Evolutionary conservation across 148 eudicot genomes (phyloP), one percentile per base, ranked within the genome.

Genomic region (Rhododendron ferrugineum): DNA sequence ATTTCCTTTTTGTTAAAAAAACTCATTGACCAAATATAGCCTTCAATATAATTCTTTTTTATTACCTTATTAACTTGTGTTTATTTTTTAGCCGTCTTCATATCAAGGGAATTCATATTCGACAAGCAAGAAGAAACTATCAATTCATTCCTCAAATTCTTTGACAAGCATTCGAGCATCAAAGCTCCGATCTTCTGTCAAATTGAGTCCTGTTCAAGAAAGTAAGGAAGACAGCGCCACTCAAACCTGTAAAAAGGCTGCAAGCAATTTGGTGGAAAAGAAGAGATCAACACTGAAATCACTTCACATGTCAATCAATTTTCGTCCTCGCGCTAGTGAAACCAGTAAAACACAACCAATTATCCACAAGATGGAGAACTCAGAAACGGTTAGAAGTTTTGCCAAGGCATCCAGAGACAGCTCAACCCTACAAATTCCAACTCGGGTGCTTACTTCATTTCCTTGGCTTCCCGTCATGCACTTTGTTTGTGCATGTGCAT

Each of bases 301-400:
- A 42, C 84, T 89, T 90, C 87, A 90, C 84, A 90, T 84, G 90
- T 92, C 96, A n/a, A 85, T 87, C 30, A 90, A 87, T 77, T 56
- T 85, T 68, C 82, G 81, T 83, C 82, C 88, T 36, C 68, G 76
- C 78, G 85, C 60, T 82, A 79, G 88, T 66, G 84, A 79, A 79
- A 79, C 83, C 83, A 91, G 83, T 64, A 95, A 91, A 85, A 79
- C 46, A 72, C 70, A 80, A 80, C 88, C 89, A 56, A 64, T 56
- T 84, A 66, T 87, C 32, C 85, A 86, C 52, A 89, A 88, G 87
- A 28, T 86, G 54, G 87, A 83, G 87, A 88, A 83, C 70, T 90
- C 88, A 73, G 93, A 88, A 84, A 82, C 74, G 16, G 68, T 91
- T 83, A 89, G 91, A 87, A 90, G 86, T 79, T 72, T 88, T 84